Conservation (phyloP, 75 land plant species). For the Pinus tabuliformis region DNA sequence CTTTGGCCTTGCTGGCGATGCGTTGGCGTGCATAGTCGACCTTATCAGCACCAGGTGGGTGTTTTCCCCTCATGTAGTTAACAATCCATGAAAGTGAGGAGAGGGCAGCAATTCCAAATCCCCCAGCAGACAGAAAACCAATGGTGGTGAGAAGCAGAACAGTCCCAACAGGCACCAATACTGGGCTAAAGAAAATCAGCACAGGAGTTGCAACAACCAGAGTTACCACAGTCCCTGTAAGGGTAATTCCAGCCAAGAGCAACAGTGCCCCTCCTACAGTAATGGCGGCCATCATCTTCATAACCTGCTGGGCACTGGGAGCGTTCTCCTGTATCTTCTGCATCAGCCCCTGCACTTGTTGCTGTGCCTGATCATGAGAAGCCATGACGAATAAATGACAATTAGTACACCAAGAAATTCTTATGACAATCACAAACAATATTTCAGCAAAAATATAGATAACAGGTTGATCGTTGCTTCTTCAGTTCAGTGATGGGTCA, state of each 20-base stretch:
- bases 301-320: constrained; percentile 16
- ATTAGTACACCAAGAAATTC: neutral
- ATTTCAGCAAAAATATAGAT: neutral
- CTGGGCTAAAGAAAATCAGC: constrained; percentile 53
- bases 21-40: constrained; percentile 26
- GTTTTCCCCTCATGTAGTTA: constrained; percentile 48
- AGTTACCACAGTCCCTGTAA: constrained; percentile 38
- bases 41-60: constrained; percentile 49
- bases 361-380: neutral
- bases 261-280: constrained; percentile 30
- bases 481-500: neutral
- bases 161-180: constrained; percentile 42
- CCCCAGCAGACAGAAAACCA: constrained; percentile 33
- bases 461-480: neutral
- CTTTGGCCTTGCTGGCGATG: constrained; percentile 28
- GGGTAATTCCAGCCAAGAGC: constrained; percentile 38
- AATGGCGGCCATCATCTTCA: constrained; percentile 17
- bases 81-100: constrained; percentile 43
- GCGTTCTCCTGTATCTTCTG: constrained; percentile 9
- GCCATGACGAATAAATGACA: neutral
- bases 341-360: constrained; percentile 14
- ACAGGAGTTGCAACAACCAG: constrained; percentile 41
- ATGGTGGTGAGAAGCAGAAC: constrained; percentile 14
- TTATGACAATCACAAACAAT: neutral
- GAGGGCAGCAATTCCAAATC: constrained; percentile 34